Base-by-base conservation (phyloP, 768 basidiomycete genomes). In the Inosperma sp. region DNA sequence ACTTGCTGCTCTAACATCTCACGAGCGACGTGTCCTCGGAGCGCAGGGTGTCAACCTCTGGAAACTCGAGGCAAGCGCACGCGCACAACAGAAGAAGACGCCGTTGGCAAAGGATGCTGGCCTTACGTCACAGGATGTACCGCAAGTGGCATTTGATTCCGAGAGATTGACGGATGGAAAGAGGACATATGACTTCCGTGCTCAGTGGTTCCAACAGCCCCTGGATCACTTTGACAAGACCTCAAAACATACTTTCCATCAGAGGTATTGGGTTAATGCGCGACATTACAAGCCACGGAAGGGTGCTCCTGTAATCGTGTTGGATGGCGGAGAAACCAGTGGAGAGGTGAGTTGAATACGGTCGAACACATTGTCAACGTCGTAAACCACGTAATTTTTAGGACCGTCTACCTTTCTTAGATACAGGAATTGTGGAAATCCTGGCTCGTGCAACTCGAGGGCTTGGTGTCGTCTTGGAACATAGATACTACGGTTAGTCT, bases 321-420 rank as follows among this genome's bases (percentile, higher is more conserved):
- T 97, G 17, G 95, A 97, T 65, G 92, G 91, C 1, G 95, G 95
- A 13, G 95, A 97, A 70, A 95, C 92, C 3, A 86, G 80, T 54
- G 95, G 92, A 16, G 82, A 81, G 66, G 79, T 86, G 33, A 58
- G 82, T 35, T 39, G n/a, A 30, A 47, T 42, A 5, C 5, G n/a
- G n/a, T n/a, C n/a, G n/a, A n/a, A n/a, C n/a, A n/a, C n/a, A n/a
- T n/a, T n/a, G n/a, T n/a, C n/a, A n/a, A n/a, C n/a, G n/a, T n/a
- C n/a, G n/a, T n/a, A n/a, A n/a, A n/a, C n/a, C n/a, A n/a, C n/a
- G n/a, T n/a, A 10, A 17, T 27, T 27, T 27, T 17, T 53, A 78
- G 77, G 66, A 75, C 46, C 71, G 79, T 34, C 55, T 81, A 40
- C 69, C 75, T 4, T 88, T 82, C 70, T 68, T 88, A 17, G 84